These are phyloP conservation scores for Paecilomyces dactylethromorphus DNA, from an alignment of 2,329 filamentous ascomycete genomes.

Conservation along the genomic window DNA sequence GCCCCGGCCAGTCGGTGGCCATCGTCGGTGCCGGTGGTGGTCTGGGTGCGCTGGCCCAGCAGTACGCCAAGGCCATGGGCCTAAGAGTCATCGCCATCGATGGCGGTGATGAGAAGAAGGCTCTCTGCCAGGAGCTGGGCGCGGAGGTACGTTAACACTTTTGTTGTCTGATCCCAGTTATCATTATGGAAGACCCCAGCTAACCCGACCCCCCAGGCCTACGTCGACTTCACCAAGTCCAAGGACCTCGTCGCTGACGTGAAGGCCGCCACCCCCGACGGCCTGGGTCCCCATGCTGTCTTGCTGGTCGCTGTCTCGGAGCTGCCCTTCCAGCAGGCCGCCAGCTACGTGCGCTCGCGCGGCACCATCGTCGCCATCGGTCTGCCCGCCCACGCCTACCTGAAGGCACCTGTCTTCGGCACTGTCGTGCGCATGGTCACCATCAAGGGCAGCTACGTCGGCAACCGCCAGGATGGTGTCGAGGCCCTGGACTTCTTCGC, in stretches of 20 bases:
- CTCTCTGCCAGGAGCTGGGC: slow-evolving; percentile 61
- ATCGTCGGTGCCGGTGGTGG: slow-evolving; percentile 84
- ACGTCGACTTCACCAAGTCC: slow-evolving; percentile 72
- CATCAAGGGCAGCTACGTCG: slow-evolving; percentile 91
- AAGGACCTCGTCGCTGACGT: slow-evolving; percentile 79
- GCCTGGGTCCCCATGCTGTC: slow-evolving; percentile 79
- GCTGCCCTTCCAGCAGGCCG: slow-evolving; percentile 92
- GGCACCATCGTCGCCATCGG: slow-evolving; percentile 86
- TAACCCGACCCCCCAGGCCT: slow-evolving; percentile 39
- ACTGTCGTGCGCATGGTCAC: slow-evolving; percentile 83
- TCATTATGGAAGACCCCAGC: no score
- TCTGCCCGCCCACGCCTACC: slow-evolving; percentile 70
- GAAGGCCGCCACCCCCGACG: slow-evolving; percentile 70
- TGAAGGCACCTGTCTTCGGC: slow-evolving; percentile 81
- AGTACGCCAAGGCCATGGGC: slow-evolving; percentile 90
- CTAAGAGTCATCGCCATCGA: slow-evolving; percentile 75
- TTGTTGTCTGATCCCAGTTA: no score
- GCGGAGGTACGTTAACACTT: slow-evolving; percentile 39
- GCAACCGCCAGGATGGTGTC: slow-evolving; percentile 78
- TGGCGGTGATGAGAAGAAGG: slow-evolving; percentile 70
- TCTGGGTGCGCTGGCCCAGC: slow-evolving; percentile 70
- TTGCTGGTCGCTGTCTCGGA: slow-evolving; percentile 80
- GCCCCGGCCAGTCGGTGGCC: slow-evolving; percentile 70
- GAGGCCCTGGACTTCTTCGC: slow-evolving; percentile 89
- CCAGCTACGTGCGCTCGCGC: slow-evolving; percentile 74